Conservation (phyloP, 768 basidiomycete genomes). For the Austroboletus eburneus region DNA sequence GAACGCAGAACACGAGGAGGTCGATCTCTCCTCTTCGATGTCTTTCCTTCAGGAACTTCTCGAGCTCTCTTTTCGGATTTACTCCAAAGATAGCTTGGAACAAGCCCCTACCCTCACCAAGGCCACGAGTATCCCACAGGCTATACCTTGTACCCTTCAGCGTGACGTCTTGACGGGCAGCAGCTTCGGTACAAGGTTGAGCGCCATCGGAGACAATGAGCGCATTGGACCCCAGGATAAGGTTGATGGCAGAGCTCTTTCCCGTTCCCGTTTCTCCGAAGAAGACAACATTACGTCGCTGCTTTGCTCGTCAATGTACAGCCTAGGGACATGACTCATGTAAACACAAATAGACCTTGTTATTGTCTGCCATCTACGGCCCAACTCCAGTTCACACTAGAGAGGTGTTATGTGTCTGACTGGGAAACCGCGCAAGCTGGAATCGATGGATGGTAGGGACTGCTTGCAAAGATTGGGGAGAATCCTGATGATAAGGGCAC, state of each 20-base stretch:
- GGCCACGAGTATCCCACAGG: constrained; percentile 39
- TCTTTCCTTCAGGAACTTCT: constrained; percentile 19
- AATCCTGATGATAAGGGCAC: too few species aligned
- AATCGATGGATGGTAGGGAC: too few species aligned
- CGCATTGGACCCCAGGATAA: constrained; percentile 10
- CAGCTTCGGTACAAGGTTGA: constrained; percentile 17
- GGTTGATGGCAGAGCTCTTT: constrained; percentile 28
- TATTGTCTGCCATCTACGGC: too few species aligned
- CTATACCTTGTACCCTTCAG: constrained; percentile 3
- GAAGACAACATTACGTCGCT: constrained; percentile 21
- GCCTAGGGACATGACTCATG: too few species aligned
- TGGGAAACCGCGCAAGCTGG: too few species aligned
- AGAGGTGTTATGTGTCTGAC: too few species aligned
- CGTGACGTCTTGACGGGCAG: constrained; percentile 1
- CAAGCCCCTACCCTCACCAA: constrained; percentile 26
- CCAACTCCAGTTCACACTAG: too few species aligned
- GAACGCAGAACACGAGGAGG: constrained; percentile 39
- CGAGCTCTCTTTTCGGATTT: constrained; percentile 15
- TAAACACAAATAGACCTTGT: too few species aligned
- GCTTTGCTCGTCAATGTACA: too few species aligned
- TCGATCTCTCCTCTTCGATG: constrained; percentile 27
- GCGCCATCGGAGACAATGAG: constrained; percentile 8
- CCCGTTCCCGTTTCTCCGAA: constrained; percentile 23
- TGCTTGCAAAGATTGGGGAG: too few species aligned
- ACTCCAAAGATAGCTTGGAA: constrained; percentile 5